A percentile compares a stretch with the other conserved stretches of the same genome.
Evolutionary conservation across 1,139 yeast species (phyloP).

Genomic region (Suhomyces wounanorum): DNA sequence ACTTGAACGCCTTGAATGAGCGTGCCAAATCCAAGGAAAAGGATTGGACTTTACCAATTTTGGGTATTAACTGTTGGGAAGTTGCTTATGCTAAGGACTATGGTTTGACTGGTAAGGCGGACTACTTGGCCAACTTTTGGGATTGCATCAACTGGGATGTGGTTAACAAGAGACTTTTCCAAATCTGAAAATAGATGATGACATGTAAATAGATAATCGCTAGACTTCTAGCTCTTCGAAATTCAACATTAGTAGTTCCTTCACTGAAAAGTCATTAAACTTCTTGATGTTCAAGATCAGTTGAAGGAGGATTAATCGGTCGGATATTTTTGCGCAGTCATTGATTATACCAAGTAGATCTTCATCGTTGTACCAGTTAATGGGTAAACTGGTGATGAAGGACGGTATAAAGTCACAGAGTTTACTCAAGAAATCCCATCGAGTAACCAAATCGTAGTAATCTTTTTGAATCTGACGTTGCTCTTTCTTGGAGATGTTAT

Average conservation of each 20-base stretch:
- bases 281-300: slow-evolving; percentile 20
- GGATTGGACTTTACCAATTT: slow-evolving; percentile 76
- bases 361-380: slow-evolving; percentile 39
- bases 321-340: slow-evolving; percentile 29
- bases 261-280: slow-evolving; percentile 2
- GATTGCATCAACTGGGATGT: slow-evolving; percentile 86
- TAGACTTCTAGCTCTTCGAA: slow-evolving; percentile 11
- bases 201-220: slow-evolving; percentile 9
- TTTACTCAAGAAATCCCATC: slow-evolving; percentile 29
- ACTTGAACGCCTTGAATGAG: slow-evolving; percentile 48
- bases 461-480: slow-evolving; percentile 7
- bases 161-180: slow-evolving; percentile 62
- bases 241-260: slow-evolving; percentile 13
- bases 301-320: slow-evolving; percentile 25
- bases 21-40: slow-evolving; percentile 46
- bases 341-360: slow-evolving; percentile 27
- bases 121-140: slow-evolving; percentile 77
- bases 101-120: slow-evolving; percentile 74
- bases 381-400: slow-evolving; percentile 35
- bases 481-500: slow-evolving; percentile 9
- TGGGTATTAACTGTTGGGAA: slow-evolving; percentile 87
- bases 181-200: slow-evolving; percentile 25
- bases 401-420: slow-evolving; percentile 35
- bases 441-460: slow-evolving; percentile 20
- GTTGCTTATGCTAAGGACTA: slow-evolving; percentile 80